phyloP scores from a whole-genome alignment of 2,329 filamentous ascomycete genomes.

The Parastagonospora avenae region DNA sequence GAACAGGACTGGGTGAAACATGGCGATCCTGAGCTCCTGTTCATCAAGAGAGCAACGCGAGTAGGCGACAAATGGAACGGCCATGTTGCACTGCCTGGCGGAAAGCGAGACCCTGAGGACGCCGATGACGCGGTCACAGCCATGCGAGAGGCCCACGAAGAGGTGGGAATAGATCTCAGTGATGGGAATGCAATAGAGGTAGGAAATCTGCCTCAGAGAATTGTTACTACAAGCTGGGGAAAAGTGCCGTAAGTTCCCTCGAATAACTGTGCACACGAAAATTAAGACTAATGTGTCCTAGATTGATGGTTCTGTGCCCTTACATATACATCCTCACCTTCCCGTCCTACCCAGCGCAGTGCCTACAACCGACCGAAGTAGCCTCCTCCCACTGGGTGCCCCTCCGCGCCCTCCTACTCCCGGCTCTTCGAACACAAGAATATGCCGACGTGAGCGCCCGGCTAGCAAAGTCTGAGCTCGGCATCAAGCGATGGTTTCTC shows the following conservation, averaged over 20 bases:
- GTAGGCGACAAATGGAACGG: slow-evolving; percentile 71
- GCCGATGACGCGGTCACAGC: slow-evolving; percentile 66
- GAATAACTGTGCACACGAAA: background rate
- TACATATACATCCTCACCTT: slow-evolving; percentile 69
- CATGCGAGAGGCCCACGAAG: slow-evolving; percentile 68
- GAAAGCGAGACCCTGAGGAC: slow-evolving; percentile 69
- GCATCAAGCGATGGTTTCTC: slow-evolving; percentile 60
- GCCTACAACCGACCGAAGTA: slow-evolving; percentile 71
- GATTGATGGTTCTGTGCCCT: slow-evolving; percentile 71
- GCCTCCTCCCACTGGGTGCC: slow-evolving; percentile 73
- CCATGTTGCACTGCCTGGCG: slow-evolving; percentile 71
- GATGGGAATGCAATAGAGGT: slow-evolving; percentile 53
- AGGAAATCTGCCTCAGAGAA: slow-evolving; percentile 68
- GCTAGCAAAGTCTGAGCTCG: slow-evolving; percentile 61
- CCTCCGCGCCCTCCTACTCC: slow-evolving; percentile 64
- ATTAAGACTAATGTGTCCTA: slow-evolving; percentile 32
- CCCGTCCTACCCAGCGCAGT: slow-evolving; percentile 60
- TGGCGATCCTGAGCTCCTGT: slow-evolving; percentile 70
- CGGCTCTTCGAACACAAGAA: slow-evolving; percentile 64
- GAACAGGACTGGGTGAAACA: slow-evolving; percentile 67
- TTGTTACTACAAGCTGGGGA: slow-evolving; percentile 71
- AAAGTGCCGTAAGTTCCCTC: slow-evolving; percentile 61
- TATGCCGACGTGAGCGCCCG: slow-evolving; percentile 68
- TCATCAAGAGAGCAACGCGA: slow-evolving; percentile 71
- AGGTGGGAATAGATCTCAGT: slow-evolving; percentile 67